These are phyloP conservation scores for Nothopassalora personata DNA, from an alignment of 2,329 filamentous ascomycete species.

Conservation along the genomic window DNA sequence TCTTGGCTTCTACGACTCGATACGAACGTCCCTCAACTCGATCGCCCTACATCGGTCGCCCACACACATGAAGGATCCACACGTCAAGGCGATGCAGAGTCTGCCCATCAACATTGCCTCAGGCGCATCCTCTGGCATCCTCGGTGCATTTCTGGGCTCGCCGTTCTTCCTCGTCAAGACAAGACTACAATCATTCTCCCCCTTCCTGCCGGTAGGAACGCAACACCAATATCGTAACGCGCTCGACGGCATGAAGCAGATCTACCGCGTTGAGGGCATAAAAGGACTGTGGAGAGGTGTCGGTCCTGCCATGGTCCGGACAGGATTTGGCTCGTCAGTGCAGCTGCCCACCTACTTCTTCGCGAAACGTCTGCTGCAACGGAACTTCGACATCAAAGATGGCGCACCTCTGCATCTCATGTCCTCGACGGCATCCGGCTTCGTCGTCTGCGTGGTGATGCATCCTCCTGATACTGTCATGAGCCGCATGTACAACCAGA, in stretches of 20 bases:
- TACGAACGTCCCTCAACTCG: conserved; percentile 58
- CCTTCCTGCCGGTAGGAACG: conserved; percentile 90
- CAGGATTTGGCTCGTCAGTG: conserved; percentile 90
- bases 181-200: conserved; percentile 85
- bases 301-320: conserved; percentile 88
- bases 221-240: conserved; percentile 90
- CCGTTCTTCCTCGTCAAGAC: conserved; percentile 99
- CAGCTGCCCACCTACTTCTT: conserved; percentile 98
- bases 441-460: conserved; percentile 97
- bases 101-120: conserved; percentile 90
- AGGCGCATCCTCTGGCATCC: conserved; percentile 79
- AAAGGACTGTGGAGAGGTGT: conserved; percentile 84
- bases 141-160: conserved; percentile 87
- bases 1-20: conserved; percentile 93
- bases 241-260: conserved; percentile 72
- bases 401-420: conserved; percentile 82
- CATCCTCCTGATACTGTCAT: conserved; percentile 98
- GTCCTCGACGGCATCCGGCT: conserved; percentile 83
- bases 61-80: conserved; percentile 48
- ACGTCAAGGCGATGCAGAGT: conserved; percentile 57
- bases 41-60: conserved; percentile 58
- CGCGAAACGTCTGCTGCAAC: conserved; percentile 78
- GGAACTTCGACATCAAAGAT: conserved; percentile 82
- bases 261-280: conserved; percentile 71
- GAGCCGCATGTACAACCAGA: conserved; percentile 98